Evolutionary conservation across 257 asterid species (phyloP).

Genomic region (Verbascum thapsus): DNA sequence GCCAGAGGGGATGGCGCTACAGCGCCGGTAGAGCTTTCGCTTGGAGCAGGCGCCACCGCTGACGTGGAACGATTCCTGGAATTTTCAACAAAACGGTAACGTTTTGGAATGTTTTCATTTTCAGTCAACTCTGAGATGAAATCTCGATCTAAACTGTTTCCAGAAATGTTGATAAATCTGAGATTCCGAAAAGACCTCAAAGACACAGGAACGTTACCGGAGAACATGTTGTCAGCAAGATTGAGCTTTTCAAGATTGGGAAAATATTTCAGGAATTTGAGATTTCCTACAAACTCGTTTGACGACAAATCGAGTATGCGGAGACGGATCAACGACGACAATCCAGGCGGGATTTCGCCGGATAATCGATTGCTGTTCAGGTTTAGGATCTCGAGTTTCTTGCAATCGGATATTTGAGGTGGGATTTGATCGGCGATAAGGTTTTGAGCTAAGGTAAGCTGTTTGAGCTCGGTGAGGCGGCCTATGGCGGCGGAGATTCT

Average conservation of each 20-base stretch:
- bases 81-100: slow-evolving; percentile 57
- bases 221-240: slow-evolving; percentile 66
- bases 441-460: slow-evolving; percentile 65
- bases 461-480: slow-evolving; percentile 65
- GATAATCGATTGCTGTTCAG: slow-evolving; percentile 53
- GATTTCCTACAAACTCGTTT: slow-evolving; percentile 59
- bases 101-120: slow-evolving; percentile 43
- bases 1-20: slow-evolving; percentile 38
- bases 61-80: slow-evolving; percentile 34
- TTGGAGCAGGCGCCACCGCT: slow-evolving; percentile 46
- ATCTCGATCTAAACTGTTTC: slow-evolving; percentile 49
- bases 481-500: slow-evolving; percentile 65
- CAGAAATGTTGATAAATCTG: slow-evolving; percentile 62
- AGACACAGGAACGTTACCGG: slow-evolving; percentile 61
- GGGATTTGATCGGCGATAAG: slow-evolving; percentile 60
- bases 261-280: slow-evolving; percentile 68
- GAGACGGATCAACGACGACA: slow-evolving; percentile 56
- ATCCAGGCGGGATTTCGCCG: slow-evolving; percentile 60
- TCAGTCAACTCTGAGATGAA: slow-evolving; percentile 29
- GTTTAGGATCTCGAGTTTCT: slow-evolving; percentile 61
- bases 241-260: slow-evolving; percentile 76
- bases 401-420: slow-evolving; percentile 52
- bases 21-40: slow-evolving; percentile 26
- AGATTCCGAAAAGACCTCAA: slow-evolving; percentile 70
- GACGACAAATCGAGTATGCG: slow-evolving; percentile 62